Conservation (phyloP, 2,329 filamentous ascomycete species). For the Aspergillus pseudoglaucus region DNA sequence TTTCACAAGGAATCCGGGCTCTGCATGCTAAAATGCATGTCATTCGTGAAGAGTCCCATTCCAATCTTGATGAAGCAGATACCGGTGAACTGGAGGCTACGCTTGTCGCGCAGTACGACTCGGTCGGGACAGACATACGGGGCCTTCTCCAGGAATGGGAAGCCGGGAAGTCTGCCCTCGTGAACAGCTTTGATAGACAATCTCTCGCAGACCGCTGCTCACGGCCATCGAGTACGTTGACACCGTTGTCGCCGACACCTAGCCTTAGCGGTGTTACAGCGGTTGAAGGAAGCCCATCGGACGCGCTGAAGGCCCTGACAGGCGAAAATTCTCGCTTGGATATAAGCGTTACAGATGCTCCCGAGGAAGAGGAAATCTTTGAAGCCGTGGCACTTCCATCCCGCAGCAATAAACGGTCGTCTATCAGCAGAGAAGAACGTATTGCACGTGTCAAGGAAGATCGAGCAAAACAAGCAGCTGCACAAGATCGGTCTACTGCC, state of each 20-base stretch:
- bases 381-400: slow-evolving; percentile 77
- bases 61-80: slow-evolving; percentile 65
- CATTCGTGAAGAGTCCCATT: slow-evolving; percentile 80
- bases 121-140: slow-evolving; percentile 80
- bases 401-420: slow-evolving; percentile 54
- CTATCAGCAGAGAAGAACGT: slow-evolving; percentile 75
- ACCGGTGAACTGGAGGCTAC: slow-evolving; percentile 66
- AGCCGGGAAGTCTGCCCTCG: slow-evolving; percentile 73
- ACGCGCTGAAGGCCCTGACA: slow-evolving; percentile 71
- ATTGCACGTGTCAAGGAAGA: slow-evolving; percentile 85
- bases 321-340: slow-evolving; percentile 53
- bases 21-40: slow-evolving; percentile 93
- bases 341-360: slow-evolving; percentile 21
- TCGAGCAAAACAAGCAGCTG: slow-evolving; percentile 63
- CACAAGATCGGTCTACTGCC: slow-evolving; percentile 69
- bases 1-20: slow-evolving; percentile 84
- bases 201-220: slow-evolving; percentile 56
- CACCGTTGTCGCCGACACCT: slow-evolving; percentile 40
- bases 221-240: slow-evolving; percentile 42
- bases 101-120: slow-evolving; percentile 86
- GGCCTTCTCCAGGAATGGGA: slow-evolving; percentile 80
- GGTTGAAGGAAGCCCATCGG: slow-evolving; percentile 54
- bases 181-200: slow-evolving; percentile 74
- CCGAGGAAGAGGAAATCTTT: slow-evolving; percentile 69
- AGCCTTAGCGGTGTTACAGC: slow-evolving; percentile 42